Evolutionary conservation across 2,329 filamentous ascomycete species (phyloP).

Genomic region (Chalaropsis thielavioides): DNA sequence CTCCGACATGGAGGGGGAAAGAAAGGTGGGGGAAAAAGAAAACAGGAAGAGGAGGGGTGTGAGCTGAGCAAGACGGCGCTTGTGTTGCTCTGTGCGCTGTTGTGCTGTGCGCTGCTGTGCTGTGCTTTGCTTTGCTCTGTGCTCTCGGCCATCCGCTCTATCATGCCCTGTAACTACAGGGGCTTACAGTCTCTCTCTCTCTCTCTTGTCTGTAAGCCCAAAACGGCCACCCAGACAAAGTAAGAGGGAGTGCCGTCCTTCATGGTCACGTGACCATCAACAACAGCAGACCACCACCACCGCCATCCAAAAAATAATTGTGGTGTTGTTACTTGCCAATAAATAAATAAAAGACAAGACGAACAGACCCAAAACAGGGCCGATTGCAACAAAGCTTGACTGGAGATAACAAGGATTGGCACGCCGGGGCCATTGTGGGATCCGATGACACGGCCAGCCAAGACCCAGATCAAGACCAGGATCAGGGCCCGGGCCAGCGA

Average conservation of each 20-base stretch:
- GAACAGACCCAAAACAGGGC: neutral
- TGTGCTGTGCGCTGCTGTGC: too few relatives aligned
- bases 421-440: neutral
- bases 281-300: too few relatives aligned
- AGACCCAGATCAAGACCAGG: neutral
- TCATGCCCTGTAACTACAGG: neutral
- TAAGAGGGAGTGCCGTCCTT: neutral
- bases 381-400: constrained; percentile 3
- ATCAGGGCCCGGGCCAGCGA: neutral
- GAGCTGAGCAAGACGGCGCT: neutral
- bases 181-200: too few relatives aligned
- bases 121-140: too few relatives aligned
- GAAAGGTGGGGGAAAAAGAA: neutral
- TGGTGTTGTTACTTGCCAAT: neutral
- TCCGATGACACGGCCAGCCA: neutral
- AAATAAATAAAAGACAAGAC: too few relatives aligned
- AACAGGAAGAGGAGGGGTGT: neutral
- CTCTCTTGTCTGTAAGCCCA: too few relatives aligned
- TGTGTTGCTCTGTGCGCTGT: too few relatives aligned
- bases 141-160: too few relatives aligned
- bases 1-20: neutral
- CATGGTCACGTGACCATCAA: neutral
- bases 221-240: too few relatives aligned
- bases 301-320: too few relatives aligned
- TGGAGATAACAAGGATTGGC: neutral